A percentile compares a stretch with the other conserved stretches of the same genome.
Evolutionary conservation across 805 yeast genomes (phyloP).

Genomic region (Schwanniomyces polymorphus): DNA sequence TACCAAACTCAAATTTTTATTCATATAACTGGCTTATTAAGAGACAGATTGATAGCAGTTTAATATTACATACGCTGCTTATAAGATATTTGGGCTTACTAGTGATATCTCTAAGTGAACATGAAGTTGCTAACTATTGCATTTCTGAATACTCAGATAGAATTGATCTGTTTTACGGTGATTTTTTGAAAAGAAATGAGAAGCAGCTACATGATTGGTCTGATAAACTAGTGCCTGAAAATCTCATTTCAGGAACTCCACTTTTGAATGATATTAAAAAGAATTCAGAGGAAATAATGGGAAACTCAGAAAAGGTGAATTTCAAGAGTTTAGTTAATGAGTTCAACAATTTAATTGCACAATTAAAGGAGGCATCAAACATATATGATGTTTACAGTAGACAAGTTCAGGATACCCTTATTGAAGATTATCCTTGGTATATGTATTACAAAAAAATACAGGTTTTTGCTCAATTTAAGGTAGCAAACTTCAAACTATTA

Average conservation of each 20-base stretch:
- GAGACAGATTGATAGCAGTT: conserved; percentile 23
- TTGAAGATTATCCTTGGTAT: conserved; percentile 80
- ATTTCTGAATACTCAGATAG: conserved; percentile 18
- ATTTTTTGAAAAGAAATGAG: conserved; percentile 12
- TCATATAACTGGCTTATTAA: conserved; percentile 30
- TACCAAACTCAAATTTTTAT: conserved; percentile 37
- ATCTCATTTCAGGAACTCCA: conserved; percentile 17
- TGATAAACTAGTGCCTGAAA: conserved; percentile 11
- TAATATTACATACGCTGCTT: conserved; percentile 33
- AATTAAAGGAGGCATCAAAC: conserved; percentile 22
- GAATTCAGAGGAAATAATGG: conserved; percentile 15
- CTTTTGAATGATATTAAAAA: conserved; percentile 21
- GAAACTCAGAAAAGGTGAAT: conserved; percentile 6
- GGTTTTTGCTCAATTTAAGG: conserved; percentile 56
- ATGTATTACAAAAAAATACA: conserved; percentile 56
- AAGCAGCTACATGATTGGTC: conserved; percentile 20
- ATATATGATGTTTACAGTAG: conserved; percentile 49
- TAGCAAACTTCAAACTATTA: conserved; percentile 53
- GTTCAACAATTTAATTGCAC: conserved; percentile 11
- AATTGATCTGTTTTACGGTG: conserved; percentile 15
- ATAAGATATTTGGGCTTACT: conserved; percentile 37
- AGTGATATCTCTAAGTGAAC: conserved; percentile 36
- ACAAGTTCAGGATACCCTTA: conserved; percentile 49
- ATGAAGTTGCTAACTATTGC: conserved; percentile 34
- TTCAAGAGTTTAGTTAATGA: conserved; percentile 12